Percentiles rank a stretch among this genome's conserved stretches.
phyloP scores from a whole-genome alignment of 257 asterid species.

The Solanum habrochaites region DNA sequence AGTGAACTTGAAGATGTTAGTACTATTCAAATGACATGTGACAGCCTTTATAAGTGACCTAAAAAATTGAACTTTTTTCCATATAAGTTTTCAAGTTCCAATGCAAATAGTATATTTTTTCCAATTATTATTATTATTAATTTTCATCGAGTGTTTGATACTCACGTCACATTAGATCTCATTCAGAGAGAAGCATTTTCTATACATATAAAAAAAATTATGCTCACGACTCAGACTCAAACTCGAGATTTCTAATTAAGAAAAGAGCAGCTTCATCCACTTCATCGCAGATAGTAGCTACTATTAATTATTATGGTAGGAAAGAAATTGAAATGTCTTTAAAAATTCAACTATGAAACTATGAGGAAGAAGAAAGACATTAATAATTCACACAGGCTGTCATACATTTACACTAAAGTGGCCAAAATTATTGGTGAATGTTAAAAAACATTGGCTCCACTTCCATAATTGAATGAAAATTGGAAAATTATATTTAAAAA shows the following conservation, averaged over 20 bases:
- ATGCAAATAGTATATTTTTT: background rate
- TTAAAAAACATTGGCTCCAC: background rate
- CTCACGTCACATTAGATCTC: background rate
- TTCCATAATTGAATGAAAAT: background rate
- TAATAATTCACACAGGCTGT: background rate
- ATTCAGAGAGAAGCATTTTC: too few relatives aligned
- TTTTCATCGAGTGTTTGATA: too few relatives aligned
- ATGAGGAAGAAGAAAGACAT: background rate
- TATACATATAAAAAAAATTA: too few relatives aligned
- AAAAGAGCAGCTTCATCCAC: background rate
- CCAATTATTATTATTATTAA: too few relatives aligned
- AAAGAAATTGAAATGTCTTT: background rate
- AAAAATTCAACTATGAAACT: background rate
- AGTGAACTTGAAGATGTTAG: background rate
- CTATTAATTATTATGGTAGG: background rate
- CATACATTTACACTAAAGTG: background rate
- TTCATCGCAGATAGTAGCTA: background rate
- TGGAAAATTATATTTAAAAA: background rate
- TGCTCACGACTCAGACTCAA: too few relatives aligned
- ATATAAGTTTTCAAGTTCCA: background rate
- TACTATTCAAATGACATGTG: background rate
- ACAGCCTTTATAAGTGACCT: background rate
- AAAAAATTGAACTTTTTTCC: background rate
- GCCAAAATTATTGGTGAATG: background rate
- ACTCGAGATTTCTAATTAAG: too few relatives aligned